Percentiles rank a stretch among this genome's conserved stretches.
Conservation (phyloP, 768 basidiomycete species). For the Kwoniella heveanensis region DNA sequence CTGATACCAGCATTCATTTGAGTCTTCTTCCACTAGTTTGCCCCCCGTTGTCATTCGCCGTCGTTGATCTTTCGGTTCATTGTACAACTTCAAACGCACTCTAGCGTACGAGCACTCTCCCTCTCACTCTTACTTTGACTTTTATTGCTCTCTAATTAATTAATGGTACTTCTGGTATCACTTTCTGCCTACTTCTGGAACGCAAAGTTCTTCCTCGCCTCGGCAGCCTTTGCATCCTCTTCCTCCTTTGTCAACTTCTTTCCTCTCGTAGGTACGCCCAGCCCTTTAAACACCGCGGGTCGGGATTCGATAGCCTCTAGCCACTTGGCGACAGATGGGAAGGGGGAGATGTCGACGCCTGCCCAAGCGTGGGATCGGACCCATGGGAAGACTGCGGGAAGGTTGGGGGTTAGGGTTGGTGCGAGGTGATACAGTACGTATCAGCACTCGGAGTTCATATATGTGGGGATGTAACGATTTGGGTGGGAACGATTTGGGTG, state of each 20-base stretch:
- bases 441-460: too few species aligned
- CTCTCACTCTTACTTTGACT: too few species aligned
- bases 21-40: too few species aligned
- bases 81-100: too few species aligned
- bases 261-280: slow-evolving; percentile 51
- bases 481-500: too few species aligned
- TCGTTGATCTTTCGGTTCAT: too few species aligned
- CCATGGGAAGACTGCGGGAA: slow-evolving; percentile 59
- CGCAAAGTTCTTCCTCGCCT: slow-evolving; percentile 44
- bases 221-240: slow-evolving; percentile 46
- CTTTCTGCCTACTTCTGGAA: slow-evolving; percentile 1
- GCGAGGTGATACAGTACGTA: background rate
- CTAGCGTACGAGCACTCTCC: too few species aligned
- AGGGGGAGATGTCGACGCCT: slow-evolving; percentile 67
- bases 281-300: slow-evolving; percentile 54
- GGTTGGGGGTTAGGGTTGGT: background rate
- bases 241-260: slow-evolving; percentile 50
- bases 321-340: slow-evolving; percentile 66
- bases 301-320: slow-evolving; percentile 57
- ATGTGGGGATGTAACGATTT: too few species aligned
- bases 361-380: slow-evolving; percentile 60
- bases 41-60: too few species aligned
- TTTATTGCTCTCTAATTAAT: too few species aligned
- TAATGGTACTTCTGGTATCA: too few species aligned
- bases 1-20: too few species aligned